A percentile compares a stretch with the other conserved stretches of the same genome.
Evolutionary conservation across 352 stramenopile species (phyloP).

Genomic region (Globisporangium heterothallicum): DNA sequence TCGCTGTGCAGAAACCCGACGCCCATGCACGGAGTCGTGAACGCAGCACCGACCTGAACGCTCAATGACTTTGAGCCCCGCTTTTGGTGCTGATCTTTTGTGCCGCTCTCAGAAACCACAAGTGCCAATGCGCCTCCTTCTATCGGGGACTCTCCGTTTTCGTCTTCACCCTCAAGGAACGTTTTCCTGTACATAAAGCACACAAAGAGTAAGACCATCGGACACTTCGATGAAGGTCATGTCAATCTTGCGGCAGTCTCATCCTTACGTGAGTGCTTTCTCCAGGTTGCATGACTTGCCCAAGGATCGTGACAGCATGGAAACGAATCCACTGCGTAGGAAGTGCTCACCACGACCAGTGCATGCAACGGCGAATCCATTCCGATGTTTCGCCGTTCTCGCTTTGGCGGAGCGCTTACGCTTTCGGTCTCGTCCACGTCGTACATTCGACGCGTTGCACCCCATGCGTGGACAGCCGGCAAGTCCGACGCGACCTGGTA

Average conservation of each 20-base stretch:
- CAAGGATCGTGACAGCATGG: slow-evolving; percentile 25
- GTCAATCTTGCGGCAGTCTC: too few species aligned
- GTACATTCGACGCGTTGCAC: slow-evolving; percentile 37
- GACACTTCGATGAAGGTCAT: too few species aligned
- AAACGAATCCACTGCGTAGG: slow-evolving; percentile 37
- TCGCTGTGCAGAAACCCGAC: slow-evolving; percentile 38
- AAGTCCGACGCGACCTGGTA: slow-evolving; percentile 55
- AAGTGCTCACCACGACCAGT: slow-evolving; percentile 71
- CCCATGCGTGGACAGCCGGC: slow-evolving; percentile 63
- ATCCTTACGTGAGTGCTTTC: slow-evolving; percentile 19
- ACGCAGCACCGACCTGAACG: slow-evolving; percentile 51
- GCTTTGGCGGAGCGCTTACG: slow-evolving; percentile 3
- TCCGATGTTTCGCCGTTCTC: slow-evolving; percentile 7
- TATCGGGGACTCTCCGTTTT: slow-evolving; percentile 30
- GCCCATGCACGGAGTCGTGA: slow-evolving; percentile 65
- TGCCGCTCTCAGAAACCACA: too few species aligned
- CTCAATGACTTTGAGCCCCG: too few species aligned
- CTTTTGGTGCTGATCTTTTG: too few species aligned
- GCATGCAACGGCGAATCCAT: slow-evolving; percentile 46
- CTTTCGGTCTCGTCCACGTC: slow-evolving; percentile 1
- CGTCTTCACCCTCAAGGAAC: slow-evolving; percentile 24
- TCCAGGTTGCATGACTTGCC: slow-evolving; percentile 22
- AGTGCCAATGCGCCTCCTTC: slow-evolving; percentile 57
- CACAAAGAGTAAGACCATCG: too few species aligned
- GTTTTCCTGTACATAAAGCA: slow-evolving; percentile 15